Base-by-base conservation (phyloP, 257 asterid genomes). In the Vinca minor region DNA sequence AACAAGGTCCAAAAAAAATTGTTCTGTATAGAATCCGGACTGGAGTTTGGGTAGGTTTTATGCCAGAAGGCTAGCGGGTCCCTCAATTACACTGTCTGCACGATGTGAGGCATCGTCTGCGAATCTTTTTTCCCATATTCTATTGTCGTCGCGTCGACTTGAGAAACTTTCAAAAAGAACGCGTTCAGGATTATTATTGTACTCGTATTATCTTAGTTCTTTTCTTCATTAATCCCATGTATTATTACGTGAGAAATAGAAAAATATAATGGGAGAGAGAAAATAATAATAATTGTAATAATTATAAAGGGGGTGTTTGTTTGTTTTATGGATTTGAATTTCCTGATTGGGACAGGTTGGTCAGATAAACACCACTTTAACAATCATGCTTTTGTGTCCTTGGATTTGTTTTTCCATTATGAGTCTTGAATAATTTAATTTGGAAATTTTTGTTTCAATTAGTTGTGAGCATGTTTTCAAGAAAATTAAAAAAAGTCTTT, bases 11-110 rank as follows among this genome's bases (percentile, higher is more conserved):
- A n/a, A n/a, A n/a, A n/a, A n/a, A n/a, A n/a, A n/a, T n/a, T n/a
- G n/a, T n/a, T n/a, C n/a, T n/a, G n/a, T n/a, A n/a, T n/a, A n/a
- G n/a, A n/a, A n/a, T n/a, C n/a, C n/a, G n/a, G n/a, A n/a, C n/a
- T n/a, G n/a, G n/a, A n/a, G n/a, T n/a, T n/a, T n/a, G n/a, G n/a
- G n/a, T n/a, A n/a, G n/a, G n/a, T n/a, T n/a, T n/a, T 35, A 14
- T 50, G 64, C 64, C 69, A 50, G 66, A 32, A 17, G 15, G 47
- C 15, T 3, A 9, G 38, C n/a, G 4, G 63, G 59, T 29, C 69
- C 64, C 59, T 52, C 59, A 13, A 29, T 4, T 39, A 52, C 68
- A 39, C 63, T 17, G 45, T 58, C 38, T 13, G 68, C 74, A 62
- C 69, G 56, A 36, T 38, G 21, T 20, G 47, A 9, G 21, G 31